A percentile compares a stretch with the other conserved stretches of the same genome.
These are phyloP conservation scores for grape (Vitis vinifera) DNA, from an alignment of 164 flowering plant genomes.

Conservation along the genomic window DNA sequence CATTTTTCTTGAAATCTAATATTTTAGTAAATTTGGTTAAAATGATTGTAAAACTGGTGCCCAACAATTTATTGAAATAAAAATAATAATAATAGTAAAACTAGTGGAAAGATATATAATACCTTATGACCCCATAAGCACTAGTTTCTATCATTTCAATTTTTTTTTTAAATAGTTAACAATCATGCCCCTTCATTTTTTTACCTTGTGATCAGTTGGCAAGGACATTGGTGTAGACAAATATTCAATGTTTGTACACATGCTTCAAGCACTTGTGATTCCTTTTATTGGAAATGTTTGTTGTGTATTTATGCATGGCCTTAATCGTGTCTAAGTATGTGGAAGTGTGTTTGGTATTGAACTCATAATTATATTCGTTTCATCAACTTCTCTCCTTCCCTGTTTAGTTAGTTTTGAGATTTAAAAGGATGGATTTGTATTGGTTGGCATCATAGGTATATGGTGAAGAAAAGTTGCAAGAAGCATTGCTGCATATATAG, in stretches of 20 bases:
- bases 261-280: slow-evolving; percentile 84
- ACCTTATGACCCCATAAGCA: too few species aligned
- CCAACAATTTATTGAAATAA: too few species aligned
- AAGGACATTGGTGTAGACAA: slow-evolving; percentile 55
- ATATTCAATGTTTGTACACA: slow-evolving; percentile 59
- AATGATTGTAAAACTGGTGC: too few species aligned
- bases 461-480: slow-evolving; percentile 84
- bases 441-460: slow-evolving; percentile 49
- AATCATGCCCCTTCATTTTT: too few species aligned
- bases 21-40: too few species aligned
- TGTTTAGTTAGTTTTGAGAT: neutral
- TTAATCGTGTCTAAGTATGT: slow-evolving; percentile 77
- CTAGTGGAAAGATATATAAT: too few species aligned
- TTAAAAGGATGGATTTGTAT: slow-evolving; percentile 1
- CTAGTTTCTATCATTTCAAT: too few species aligned
- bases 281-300: slow-evolving; percentile 90
- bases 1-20: too few species aligned
- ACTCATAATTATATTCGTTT: neutral
- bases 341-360: neutral
- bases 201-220: slow-evolving; percentile 36
- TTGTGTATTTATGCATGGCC: slow-evolving; percentile 92
- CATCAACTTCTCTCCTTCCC: neutral
- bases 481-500: slow-evolving; percentile 60
- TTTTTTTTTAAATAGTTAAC: too few species aligned
- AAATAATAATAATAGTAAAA: too few species aligned